Base-by-base conservation (phyloP, 768 basidiomycete genomes). In the Hypsizygus marmoreus region DNA sequence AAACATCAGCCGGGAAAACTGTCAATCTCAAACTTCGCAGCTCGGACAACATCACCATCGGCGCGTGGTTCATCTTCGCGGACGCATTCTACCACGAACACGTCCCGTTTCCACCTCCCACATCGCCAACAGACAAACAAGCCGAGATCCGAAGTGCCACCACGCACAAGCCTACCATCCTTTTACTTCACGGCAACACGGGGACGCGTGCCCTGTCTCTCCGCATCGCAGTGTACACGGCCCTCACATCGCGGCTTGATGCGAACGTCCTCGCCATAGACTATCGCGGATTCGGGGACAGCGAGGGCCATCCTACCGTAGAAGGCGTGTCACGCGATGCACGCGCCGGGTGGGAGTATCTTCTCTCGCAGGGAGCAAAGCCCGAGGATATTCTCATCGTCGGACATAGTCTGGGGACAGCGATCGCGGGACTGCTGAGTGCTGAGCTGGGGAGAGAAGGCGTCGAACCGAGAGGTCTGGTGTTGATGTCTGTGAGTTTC, bases 391-490 rank as follows among this genome's bases (percentile, higher is more conserved):
- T 91, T 23, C 62, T 86, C 11, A 65, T 92, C 25, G 65, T 86
- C 6, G 90, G 89, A 0, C 87, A 88, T 54, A 88, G 86, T 56
- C 68, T 92, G 2, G 90, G 90, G 0, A 90, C 89, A 0, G 88
- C 80, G 4, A 81, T 93, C 1, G 77, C 69, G 23, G 66, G 69
- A 6, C 47, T 74, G 31, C 65, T 81, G 19, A 65, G 72, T 12
- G 71, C 74, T 7, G 62, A 75, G 24, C 72, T 81, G n/a, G 72
- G 75, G 4, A 65, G 67, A 23, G 76, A 76, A 42, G 63, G 60
- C 1, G 58, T 72, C 31, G 55, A 64, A 17, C 72, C 74, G 22
- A 66, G 63, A 41, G 82, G 80, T 3, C 57, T 77, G 2, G 79
- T 75, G 19, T 54, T 82, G n/a, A 70, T 80, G 64, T 63, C 69